These are phyloP conservation scores for Mortierella sp. DNA, from an alignment of 371 early-diverging fungal genomes.

Conservation along the genomic window DNA sequence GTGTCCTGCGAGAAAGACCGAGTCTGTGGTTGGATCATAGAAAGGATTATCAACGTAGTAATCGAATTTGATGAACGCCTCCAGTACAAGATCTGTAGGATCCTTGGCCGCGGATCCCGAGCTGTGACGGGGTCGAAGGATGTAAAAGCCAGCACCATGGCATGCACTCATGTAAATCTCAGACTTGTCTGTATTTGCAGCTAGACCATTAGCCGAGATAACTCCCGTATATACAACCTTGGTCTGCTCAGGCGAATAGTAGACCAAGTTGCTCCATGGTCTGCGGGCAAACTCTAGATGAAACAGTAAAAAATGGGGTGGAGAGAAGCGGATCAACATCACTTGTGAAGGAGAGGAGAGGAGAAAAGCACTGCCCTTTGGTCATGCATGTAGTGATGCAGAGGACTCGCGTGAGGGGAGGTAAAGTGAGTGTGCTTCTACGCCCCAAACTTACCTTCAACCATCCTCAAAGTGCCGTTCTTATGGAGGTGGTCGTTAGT, in stretches of 20 bases:
- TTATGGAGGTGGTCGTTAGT: conserved; percentile 57
- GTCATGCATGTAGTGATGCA: too few relatives aligned
- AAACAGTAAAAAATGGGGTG: neutral
- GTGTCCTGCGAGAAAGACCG: conserved; percentile 45
- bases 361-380: neutral
- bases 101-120: too few relatives aligned
- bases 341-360: too few relatives aligned
- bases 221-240: conserved; percentile 33
- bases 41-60: conserved; percentile 54
- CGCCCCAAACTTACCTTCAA: conserved; percentile 40
- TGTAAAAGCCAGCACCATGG: conserved; percentile 49
- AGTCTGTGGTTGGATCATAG: conserved; percentile 49
- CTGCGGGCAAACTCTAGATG: conserved; percentile 28
- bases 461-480: conserved; percentile 26
- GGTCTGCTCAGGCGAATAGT: conserved; percentile 30
- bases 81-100: conserved; percentile 25
- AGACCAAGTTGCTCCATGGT: conserved; percentile 54
- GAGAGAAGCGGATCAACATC: too few relatives aligned
- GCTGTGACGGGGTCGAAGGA: conserved; percentile 14
- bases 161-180: conserved; percentile 46
- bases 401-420: too few relatives aligned
- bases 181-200: conserved; percentile 41
- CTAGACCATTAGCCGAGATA: conserved; percentile 54
- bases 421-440: too few relatives aligned
- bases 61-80: conserved; percentile 29